These are phyloP conservation scores for Alternaria dauci DNA, from an alignment of 2,329 filamentous ascomycete species.

Conservation along the genomic window DNA sequence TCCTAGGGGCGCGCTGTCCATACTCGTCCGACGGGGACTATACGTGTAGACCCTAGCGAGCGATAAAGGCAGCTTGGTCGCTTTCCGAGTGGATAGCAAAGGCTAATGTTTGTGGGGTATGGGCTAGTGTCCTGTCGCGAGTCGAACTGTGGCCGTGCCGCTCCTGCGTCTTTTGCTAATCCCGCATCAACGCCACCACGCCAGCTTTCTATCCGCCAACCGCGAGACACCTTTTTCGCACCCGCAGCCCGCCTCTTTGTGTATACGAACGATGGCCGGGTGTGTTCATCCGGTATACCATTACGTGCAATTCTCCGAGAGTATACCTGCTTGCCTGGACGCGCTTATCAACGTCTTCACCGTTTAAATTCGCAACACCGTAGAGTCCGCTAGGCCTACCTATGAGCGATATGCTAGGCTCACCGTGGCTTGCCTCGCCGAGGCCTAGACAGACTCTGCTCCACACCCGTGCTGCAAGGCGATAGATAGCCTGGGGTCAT, in stretches of 20 bases:
- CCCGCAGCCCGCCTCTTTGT: neutral
- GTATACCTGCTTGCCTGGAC: neutral
- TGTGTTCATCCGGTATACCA: neutral
- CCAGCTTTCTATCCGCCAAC: slow-evolving; percentile 2
- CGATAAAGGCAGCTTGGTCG: neutral
- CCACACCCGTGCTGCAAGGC: neutral
- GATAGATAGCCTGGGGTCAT: neutral
- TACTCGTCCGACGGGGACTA: slow-evolving; percentile 7
- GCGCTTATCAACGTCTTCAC: neutral
- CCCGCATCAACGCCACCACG: slow-evolving; percentile 2
- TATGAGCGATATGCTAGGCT: slow-evolving; percentile 4
- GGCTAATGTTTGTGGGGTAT: slow-evolving; percentile 4
- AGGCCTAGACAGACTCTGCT: neutral
- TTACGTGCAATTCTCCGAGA: neutral
- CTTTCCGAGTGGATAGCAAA: slow-evolving; percentile 4
- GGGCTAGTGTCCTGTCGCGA: slow-evolving; percentile 7
- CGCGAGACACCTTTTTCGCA: neutral
- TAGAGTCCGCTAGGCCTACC: neutral
- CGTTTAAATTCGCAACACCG: neutral
- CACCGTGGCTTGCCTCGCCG: slow-evolving; percentile 10
- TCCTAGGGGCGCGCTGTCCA: neutral
- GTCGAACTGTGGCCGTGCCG: slow-evolving; percentile 12
- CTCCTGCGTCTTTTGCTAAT: slow-evolving; percentile 5
- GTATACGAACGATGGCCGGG: neutral
- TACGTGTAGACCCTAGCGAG: neutral